phyloP scores from a whole-genome alignment of 768 basidiomycete species.

The Kwoniella sp. region DNA sequence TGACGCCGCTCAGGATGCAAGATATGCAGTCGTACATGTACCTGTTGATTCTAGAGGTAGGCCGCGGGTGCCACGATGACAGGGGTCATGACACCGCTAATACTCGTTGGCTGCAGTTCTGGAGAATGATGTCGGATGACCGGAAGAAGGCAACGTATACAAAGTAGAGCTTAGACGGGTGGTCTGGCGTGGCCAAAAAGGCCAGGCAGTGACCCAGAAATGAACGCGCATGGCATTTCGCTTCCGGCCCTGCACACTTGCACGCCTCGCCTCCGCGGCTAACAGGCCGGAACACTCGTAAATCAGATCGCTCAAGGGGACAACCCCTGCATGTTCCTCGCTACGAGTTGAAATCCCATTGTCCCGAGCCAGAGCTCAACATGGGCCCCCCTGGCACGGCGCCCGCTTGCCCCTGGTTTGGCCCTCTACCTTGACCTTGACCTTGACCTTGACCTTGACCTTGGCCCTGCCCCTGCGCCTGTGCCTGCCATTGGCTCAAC shows the following conservation, averaged over 20 bases:
- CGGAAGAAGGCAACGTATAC: conserved; percentile 17
- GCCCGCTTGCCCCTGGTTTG: neutral
- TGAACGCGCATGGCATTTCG: too few relatives aligned
- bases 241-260: too few relatives aligned
- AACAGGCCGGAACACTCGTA: neutral
- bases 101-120: conserved; percentile 15
- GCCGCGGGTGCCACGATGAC: neutral
- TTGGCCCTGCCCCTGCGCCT: conserved; percentile 20
- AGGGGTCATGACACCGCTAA: neutral
- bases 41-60: conserved; percentile 39
- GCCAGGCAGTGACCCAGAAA: too few relatives aligned
- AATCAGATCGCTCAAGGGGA: too few relatives aligned
- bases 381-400: neutral
- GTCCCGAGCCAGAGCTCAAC: neutral
- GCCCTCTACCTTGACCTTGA: conserved; percentile 35
- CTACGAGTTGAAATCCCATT: neutral
- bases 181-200: too few relatives aligned
- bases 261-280: too few relatives aligned
- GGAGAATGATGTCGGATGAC: conserved; percentile 34
- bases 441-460: conserved; percentile 20
- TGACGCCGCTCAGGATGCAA: conserved; percentile 15
- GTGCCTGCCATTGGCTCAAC: neutral
- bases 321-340: too few relatives aligned
- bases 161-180: too few relatives aligned
- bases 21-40: conserved; percentile 47